phyloP scores from a whole-genome alignment of 805 yeast genomes.

The Candida methanosorbosa region DNA sequence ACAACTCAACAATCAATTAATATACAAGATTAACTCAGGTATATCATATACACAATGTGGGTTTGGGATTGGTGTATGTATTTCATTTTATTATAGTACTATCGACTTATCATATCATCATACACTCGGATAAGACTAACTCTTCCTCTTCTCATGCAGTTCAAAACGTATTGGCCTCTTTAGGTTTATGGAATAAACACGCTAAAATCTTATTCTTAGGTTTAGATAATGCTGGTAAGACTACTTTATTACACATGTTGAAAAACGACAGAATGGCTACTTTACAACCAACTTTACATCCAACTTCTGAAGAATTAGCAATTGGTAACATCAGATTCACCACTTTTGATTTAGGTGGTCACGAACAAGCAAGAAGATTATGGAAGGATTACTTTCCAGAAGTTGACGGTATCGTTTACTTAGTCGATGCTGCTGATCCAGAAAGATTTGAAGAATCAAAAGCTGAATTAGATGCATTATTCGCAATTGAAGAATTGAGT shows the following conservation, averaged over 20 bases:
- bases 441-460: conserved; percentile 92
- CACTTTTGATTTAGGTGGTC: conserved; percentile 98
- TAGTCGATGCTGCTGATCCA: conserved; percentile 95
- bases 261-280: conserved; percentile 97
- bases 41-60: conserved; percentile 19
- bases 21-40: too few relatives aligned
- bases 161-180: conserved; percentile 68
- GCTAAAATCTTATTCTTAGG: conserved; percentile 95
- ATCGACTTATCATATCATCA: not conserved
- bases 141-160: conserved; percentile 26
- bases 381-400: conserved; percentile 99
- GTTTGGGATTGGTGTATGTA: conserved; percentile 31
- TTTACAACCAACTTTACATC: conserved; percentile 95
- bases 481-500: conserved; percentile 84
- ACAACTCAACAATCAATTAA: too few relatives aligned
- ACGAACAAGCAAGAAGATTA: conserved; percentile 95
- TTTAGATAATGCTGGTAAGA: conserved; percentile 96
- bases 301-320: conserved; percentile 96
- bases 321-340: conserved; percentile 96
- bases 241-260: conserved; percentile 78
- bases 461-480: conserved; percentile 88
- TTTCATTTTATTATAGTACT: not conserved
- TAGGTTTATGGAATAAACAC: conserved; percentile 88
- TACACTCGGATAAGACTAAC: too few relatives aligned
- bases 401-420: conserved; percentile 92